phyloP scores from a whole-genome alignment of 1,284 basidiomycete species.

The Rhodotorula sp. region DNA sequence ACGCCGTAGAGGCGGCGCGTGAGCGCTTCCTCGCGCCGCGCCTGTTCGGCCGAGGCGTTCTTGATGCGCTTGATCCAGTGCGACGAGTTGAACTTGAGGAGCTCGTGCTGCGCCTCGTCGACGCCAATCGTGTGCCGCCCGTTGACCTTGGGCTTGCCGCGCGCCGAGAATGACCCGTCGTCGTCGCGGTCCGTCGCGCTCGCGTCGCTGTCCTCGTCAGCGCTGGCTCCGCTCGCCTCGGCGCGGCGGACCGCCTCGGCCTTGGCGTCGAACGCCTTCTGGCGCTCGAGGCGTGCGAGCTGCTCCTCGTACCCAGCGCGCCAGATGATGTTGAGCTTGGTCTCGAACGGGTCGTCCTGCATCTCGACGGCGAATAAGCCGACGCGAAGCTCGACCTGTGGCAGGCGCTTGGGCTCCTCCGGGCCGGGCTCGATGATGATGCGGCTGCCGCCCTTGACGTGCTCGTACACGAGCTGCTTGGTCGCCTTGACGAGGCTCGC shows the following conservation, averaged over 20 bases:
- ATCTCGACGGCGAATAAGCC: conserved; percentile 69
- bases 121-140: conserved; percentile 67
- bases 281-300: conserved; percentile 70
- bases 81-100: conserved; percentile 73
- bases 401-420: conserved; percentile 71
- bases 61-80: conserved; percentile 69
- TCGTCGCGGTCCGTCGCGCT: conserved; percentile 1
- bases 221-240: conserved; percentile 44
- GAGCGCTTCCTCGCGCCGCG: conserved; percentile 54
- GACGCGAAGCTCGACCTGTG: conserved; percentile 62
- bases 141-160: conserved; percentile 60
- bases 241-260: conserved; percentile 60
- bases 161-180: not conserved
- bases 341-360: conserved; percentile 87
- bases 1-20: conserved; percentile 42
- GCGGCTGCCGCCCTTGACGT: conserved; percentile 52
- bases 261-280: conserved; percentile 80
- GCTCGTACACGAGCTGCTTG: conserved; percentile 54
- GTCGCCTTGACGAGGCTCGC: conserved; percentile 53
- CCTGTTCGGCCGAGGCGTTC: conserved; percentile 54
- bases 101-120: conserved; percentile 70
- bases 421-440: conserved; percentile 67
- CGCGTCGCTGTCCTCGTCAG: not conserved
- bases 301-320: conserved; percentile 75
- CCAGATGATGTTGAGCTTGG: conserved; percentile 75